Percentiles rank a stretch among this genome's conserved stretches.
Conservation (phyloP, 441 rosid genomes). For the Eruca vesicaria region DNA sequence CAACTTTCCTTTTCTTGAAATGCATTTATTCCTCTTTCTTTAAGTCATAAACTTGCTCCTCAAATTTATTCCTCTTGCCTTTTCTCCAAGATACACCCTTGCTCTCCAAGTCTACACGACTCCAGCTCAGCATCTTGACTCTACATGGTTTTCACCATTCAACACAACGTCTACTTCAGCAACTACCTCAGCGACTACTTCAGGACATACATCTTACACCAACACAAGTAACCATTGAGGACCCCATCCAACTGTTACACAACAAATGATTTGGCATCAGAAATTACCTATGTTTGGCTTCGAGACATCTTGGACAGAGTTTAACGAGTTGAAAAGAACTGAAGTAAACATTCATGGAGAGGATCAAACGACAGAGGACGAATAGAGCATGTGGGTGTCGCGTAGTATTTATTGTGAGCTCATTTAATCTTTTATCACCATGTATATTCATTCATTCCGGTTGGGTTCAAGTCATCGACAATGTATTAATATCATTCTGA, state of each 20-base stretch:
- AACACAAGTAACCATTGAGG: slow-evolving; percentile 14
- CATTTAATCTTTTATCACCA: too few relatives aligned
- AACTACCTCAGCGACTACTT: too few relatives aligned
- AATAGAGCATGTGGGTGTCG: slow-evolving; percentile 8
- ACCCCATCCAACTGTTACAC: slow-evolving; percentile 15
- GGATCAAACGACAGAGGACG: neutral
- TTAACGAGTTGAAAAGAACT: slow-evolving; percentile 15
- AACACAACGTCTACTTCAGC: too few relatives aligned
- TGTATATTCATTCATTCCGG: neutral
- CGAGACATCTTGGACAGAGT: neutral
- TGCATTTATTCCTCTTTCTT: too few relatives aligned
- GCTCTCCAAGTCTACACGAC: too few relatives aligned
- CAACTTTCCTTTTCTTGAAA: too few relatives aligned
- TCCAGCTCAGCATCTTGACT: too few relatives aligned
- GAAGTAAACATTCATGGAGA: neutral
- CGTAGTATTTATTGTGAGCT: neutral
- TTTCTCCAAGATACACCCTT: too few relatives aligned
- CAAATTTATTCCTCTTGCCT: too few relatives aligned
- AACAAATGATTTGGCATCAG: slow-evolving; percentile 15
- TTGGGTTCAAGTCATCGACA: neutral
- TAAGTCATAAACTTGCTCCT: too few relatives aligned
- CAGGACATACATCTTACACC: too few relatives aligned
- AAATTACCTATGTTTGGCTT: neutral
- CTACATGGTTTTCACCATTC: too few relatives aligned
- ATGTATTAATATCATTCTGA: neutral